A percentile compares a stretch with the other conserved stretches of the same genome.
Conservation (phyloP, 257 asterid species). For the Capsicum pubescens region DNA sequence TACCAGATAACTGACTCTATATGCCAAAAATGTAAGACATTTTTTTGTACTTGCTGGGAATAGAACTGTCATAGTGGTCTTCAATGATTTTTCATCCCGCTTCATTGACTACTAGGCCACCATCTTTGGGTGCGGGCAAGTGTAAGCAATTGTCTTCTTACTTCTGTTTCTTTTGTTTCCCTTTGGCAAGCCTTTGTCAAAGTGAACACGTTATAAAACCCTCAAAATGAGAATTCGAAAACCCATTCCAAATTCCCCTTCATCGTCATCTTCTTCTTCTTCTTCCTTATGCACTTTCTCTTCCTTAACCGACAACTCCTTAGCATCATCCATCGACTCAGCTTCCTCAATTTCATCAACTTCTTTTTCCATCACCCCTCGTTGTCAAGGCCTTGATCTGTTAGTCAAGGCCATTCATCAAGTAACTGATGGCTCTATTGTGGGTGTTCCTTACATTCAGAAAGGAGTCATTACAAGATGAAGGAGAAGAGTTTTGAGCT, state of each 20-base stretch:
- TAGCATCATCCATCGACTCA: slow-evolving; percentile 33
- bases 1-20: neutral
- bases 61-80: neutral
- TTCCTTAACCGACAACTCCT: slow-evolving; percentile 31
- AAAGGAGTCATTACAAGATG: slow-evolving; percentile 66
- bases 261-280: slow-evolving; percentile 33
- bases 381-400: slow-evolving; percentile 88
- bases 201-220: neutral
- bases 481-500: slow-evolving; percentile 43
- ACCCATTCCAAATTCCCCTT: slow-evolving; percentile 28
- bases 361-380: slow-evolving; percentile 47
- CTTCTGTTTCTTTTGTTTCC: neutral
- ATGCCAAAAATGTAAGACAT: neutral
- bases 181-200: neutral
- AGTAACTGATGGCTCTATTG: slow-evolving; percentile 69
- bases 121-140: neutral
- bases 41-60: neutral
- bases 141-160: neutral
- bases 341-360: slow-evolving; percentile 31
- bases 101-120: neutral
- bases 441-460: slow-evolving; percentile 87
- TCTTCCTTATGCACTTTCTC: slow-evolving; percentile 26
- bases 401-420: slow-evolving; percentile 86
- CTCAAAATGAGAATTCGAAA: slow-evolving; percentile 27
- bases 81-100: neutral